Base-by-base conservation (phyloP, 2,329 filamentous ascomycete species). In the Phoma herbarum region DNA sequence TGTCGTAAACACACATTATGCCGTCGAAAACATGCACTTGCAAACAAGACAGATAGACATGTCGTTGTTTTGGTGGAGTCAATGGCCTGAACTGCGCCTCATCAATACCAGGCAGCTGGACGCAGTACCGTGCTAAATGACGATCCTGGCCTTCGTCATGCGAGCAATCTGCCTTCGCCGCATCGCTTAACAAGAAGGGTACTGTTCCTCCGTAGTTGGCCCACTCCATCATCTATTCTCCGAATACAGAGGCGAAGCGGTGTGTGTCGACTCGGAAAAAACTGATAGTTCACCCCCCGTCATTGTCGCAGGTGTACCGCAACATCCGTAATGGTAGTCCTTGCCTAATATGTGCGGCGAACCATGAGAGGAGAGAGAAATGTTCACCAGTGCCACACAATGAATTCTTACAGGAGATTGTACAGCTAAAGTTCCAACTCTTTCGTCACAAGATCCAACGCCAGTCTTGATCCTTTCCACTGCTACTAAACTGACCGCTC, bases 351-450 rank as follows among this genome's bases (percentile, higher is more conserved):
- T 8, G 10, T 5, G 39, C n/a, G 2, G 6, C 20, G 22, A 46
- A 50, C 45, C 10, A 59, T 45, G 41, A 46, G 26, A 59, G 56
- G 41, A 22, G 11, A 14, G 33, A 45, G 28, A 10, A 28, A 22
- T 20, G 31, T 43, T 45, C 45, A 42, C 46, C 50, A 41, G 37
- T 52, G 25, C 33, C 33, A 59, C 52, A 42, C 25, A 49, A 43
- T 52, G 35, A 43, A 59, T 59, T 62, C 39, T 61, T 66, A 61
- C 60, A 63, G 41, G 51, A 61, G 43, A 61, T 54, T 57, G 47
- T 58, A 63, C 63, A 60, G 43, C 43, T 20, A 41, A 51, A 23
- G 39, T 42, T 43, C 42, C 23, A 57, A 31, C 46, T 39, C 51
- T 44, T 50, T 12, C 41, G 10, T 44, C 43, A 43, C 20, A 37